Base-by-base conservation (phyloP, 345 rosid species). In the Carallia pectinifolia region DNA sequence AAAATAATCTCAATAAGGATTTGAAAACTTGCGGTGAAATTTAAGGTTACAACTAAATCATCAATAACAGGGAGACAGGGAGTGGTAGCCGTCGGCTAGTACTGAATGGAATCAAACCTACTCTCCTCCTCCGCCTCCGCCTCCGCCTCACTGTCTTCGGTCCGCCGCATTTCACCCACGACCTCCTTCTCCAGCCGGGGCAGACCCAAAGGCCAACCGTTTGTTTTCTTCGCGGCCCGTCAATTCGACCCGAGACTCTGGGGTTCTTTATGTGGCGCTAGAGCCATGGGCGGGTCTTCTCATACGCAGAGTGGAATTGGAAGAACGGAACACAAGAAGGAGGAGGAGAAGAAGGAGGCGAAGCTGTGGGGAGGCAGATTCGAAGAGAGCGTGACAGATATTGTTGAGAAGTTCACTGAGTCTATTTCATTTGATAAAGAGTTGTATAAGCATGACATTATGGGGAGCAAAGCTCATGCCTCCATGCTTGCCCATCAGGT, bases 291-390 rank as follows among this genome's bases (percentile, higher is more conserved):
- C 7, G 72, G 50, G 2, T 61, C 65, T 10, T 48, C 72, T 50
- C 64, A 68, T 2, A 13, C 58, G 47, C 30, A 59, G 10, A 59
- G 47, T 44, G 72, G 59, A 68, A 40, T 62, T 12, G 33, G 18
- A 23, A 55, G 27, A 56, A 67, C 0, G 33, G 23, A 31, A 19
- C 33, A n/a, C 15, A 33, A 33, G 2, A 33, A 33, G 34, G 4
- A 12, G 50, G 31, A 70, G 6, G 75, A 77, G 56, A 71, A 81
- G n/a, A 92, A 89, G 76, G 97, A 95, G 86, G 71, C 65, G 29
- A 95, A 95, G 88, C 83, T 95, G 6, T 95, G 98, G 97, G 99
- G 99, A 1, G 99, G 99, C 15, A 87, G 99, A 76, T 95, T 95
- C 76, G 86, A 95, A 67, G 96, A 89, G 88, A 85, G 90, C 64